phyloP scores from a whole-genome alignment of 78 protist genomes.

The Salpingoeca rosetta region DNA sequence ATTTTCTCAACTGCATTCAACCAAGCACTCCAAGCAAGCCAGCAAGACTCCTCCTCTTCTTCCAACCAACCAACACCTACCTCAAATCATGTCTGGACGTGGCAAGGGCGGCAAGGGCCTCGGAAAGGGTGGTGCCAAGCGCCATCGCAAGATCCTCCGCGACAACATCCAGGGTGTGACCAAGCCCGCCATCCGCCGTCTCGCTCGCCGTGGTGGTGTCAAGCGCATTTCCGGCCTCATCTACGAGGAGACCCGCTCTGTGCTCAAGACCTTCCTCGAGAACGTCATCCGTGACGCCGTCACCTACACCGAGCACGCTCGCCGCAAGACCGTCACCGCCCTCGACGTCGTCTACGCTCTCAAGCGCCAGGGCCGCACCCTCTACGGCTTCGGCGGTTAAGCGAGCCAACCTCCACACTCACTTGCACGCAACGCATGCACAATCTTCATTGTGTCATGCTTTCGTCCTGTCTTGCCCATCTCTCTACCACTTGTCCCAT shows the following conservation, averaged over 20 bases:
- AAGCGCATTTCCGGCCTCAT: conserved; percentile 90
- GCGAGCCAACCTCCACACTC: too few species aligned
- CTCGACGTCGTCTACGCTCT: conserved; percentile 92
- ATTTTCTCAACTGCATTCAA: too few species aligned
- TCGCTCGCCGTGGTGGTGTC: conserved; percentile 91
- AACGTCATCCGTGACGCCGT: conserved; percentile 82
- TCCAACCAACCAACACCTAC: too few species aligned
- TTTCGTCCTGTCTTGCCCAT: too few species aligned
- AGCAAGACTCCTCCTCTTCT: too few species aligned
- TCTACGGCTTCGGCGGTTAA: conserved; percentile 89
- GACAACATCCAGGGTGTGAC: conserved; percentile 90
- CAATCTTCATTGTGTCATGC: too few species aligned
- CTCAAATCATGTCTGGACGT: too few species aligned
- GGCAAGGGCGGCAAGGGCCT: conserved; percentile 89
- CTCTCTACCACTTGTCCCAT: too few species aligned
- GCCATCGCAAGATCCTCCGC: conserved; percentile 82
- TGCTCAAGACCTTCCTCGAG: conserved; percentile 77
- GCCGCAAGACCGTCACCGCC: conserved; percentile 91
- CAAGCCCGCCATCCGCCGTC: conserved; percentile 92
- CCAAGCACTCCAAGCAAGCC: too few species aligned
- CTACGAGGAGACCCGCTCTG: conserved; percentile 90
- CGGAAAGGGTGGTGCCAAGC: conserved; percentile 94
- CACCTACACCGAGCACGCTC: conserved; percentile 92
- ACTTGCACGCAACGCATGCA: too few species aligned
- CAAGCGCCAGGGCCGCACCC: conserved; percentile 90